These are phyloP conservation scores for Nakataea oryzae DNA, from an alignment of 2,329 filamentous ascomycete species.

Conservation along the genomic window DNA sequence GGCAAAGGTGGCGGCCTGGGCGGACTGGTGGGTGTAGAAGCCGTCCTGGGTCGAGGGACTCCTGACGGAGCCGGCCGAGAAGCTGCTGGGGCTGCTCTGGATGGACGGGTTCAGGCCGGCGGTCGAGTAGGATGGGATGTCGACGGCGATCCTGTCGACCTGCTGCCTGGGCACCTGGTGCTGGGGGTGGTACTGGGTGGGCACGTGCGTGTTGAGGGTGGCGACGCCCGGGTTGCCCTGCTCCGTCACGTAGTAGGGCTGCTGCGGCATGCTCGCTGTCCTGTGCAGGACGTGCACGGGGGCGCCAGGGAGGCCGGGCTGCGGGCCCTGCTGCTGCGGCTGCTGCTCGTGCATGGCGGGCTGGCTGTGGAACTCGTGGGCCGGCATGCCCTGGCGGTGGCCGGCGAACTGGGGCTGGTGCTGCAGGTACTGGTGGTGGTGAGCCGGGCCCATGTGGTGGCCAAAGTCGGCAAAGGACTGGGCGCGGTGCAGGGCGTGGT, in stretches of 20 bases:
- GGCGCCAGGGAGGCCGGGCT: slow-evolving; percentile 28
- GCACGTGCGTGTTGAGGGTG: slow-evolving; percentile 39
- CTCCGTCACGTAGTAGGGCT: slow-evolving; percentile 46
- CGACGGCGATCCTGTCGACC: slow-evolving; percentile 32
- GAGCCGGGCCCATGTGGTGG: slow-evolving; percentile 25
- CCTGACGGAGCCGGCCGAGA: slow-evolving; percentile 43
- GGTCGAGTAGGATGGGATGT: slow-evolving; percentile 36
- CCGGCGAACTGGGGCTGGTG: slow-evolving; percentile 4
- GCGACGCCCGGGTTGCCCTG: slow-evolving; percentile 51
- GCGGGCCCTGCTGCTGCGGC: slow-evolving; percentile 2
- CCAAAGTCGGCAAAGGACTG: slow-evolving; percentile 44
- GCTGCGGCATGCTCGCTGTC: slow-evolving; percentile 33
- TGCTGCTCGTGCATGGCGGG: slow-evolving; percentile 26
- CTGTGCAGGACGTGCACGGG: slow-evolving; percentile 33
- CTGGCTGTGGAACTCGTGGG: slow-evolving; percentile 32
- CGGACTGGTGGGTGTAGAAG: slow-evolving; percentile 46
- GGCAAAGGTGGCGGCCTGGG: slow-evolving; percentile 35
- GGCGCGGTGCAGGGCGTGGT: slow-evolving; percentile 37
- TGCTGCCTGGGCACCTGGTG: slow-evolving; percentile 43
- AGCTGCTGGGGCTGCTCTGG: slow-evolving; percentile 49
- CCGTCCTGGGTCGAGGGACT: slow-evolving; percentile 42
- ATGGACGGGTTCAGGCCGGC: slow-evolving; percentile 33
- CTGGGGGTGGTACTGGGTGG: slow-evolving; percentile 29
- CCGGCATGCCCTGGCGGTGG: slow-evolving; percentile 36
- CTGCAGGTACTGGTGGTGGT: slow-evolving; percentile 25